A percentile compares a stretch with the other conserved stretches of the same genome.
These are phyloP conservation scores for Aspergillus ostianus DNA, from an alignment of 495 filamentous ascomycete species.

Conservation along the genomic window DNA sequence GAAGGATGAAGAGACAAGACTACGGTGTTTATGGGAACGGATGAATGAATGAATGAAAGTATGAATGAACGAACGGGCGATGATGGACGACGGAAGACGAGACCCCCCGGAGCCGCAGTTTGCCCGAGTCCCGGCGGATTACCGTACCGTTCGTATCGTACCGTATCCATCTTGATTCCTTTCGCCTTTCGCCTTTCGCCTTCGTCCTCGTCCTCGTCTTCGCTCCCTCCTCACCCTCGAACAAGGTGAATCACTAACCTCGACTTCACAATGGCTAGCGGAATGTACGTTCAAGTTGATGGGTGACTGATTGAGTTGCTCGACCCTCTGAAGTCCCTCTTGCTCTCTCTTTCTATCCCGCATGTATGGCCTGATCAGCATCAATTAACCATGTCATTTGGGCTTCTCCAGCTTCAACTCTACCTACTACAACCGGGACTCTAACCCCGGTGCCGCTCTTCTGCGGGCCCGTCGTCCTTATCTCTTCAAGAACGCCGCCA, in stretches of 20 bases:
- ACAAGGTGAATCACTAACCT: not conserved
- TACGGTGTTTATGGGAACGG: not conserved
- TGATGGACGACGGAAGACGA: not conserved
- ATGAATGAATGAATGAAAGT: not conserved
- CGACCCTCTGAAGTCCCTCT: not conserved
- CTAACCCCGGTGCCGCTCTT: conserved; percentile 77
- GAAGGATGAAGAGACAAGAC: not conserved
- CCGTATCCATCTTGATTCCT: too few species aligned
- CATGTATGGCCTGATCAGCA: not conserved
- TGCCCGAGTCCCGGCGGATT: not conserved
- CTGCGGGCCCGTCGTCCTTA: conserved; percentile 89
- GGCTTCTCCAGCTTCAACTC: conserved; percentile 60
- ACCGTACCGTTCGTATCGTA: not conserved
- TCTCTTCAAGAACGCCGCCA: conserved; percentile 81
- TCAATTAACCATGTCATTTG: not conserved
- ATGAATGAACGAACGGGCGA: not conserved
- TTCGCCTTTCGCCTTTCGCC: not conserved
- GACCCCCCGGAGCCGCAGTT: not conserved
- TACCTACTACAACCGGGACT: conserved; percentile 86
- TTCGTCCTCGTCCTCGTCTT: not conserved
- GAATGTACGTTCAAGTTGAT: conserved; percentile 38
- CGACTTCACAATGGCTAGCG: conserved; percentile 33
- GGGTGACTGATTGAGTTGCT: not conserved
- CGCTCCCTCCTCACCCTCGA: not conserved
- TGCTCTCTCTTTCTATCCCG: not conserved